Percentiles rank a stretch among this genome's conserved stretches.
phyloP scores from a whole-genome alignment of 1,139 yeast species.

The Yamadazyma conglobata region DNA sequence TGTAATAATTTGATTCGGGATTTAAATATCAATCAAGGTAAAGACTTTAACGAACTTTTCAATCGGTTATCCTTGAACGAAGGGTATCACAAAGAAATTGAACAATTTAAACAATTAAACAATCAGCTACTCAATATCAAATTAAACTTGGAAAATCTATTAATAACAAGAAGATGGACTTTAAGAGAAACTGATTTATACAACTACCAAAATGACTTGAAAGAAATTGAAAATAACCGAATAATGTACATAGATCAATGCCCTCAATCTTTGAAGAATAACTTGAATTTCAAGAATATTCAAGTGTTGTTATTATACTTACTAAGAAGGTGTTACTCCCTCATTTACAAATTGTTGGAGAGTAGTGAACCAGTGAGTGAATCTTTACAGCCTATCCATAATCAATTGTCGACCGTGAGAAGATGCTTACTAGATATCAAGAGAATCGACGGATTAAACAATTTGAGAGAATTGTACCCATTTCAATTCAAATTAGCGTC shows the following conservation, averaged over 20 bases:
- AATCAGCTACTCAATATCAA: conserved; percentile 57
- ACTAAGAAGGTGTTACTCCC: conserved; percentile 84
- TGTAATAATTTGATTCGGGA: conserved; percentile 75
- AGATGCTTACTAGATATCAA: conserved; percentile 85
- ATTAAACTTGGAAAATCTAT: conserved; percentile 69
- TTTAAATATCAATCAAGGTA: conserved; percentile 55
- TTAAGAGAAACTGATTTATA: conserved; percentile 91
- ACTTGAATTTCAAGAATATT: conserved; percentile 27
- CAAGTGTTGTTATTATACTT: conserved; percentile 74
- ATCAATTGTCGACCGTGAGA: conserved; percentile 86
- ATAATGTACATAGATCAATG: conserved; percentile 26
- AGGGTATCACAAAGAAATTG: conserved; percentile 13
- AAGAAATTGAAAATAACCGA: conserved; percentile 68
- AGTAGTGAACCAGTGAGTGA: conserved; percentile 94
- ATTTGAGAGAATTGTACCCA: conserved; percentile 86
- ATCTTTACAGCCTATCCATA: conserved; percentile 87
- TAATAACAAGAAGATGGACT: conserved; percentile 95
- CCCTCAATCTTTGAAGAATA: conserved; percentile 9
- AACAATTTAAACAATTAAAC: conserved; percentile 22
- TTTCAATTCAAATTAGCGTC: conserved; percentile 92
- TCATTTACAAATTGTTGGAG: conserved; percentile 82
- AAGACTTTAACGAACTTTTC: conserved; percentile 20
- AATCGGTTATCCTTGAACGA: conserved; percentile 23
- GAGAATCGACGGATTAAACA: conserved; percentile 86
- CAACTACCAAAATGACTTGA: conserved; percentile 69